Evolutionary conservation across 2,329 filamentous ascomycete genomes (phyloP), one percentile per base, ranked within the genome.

Genomic region (Septoria petroselini): DNA sequence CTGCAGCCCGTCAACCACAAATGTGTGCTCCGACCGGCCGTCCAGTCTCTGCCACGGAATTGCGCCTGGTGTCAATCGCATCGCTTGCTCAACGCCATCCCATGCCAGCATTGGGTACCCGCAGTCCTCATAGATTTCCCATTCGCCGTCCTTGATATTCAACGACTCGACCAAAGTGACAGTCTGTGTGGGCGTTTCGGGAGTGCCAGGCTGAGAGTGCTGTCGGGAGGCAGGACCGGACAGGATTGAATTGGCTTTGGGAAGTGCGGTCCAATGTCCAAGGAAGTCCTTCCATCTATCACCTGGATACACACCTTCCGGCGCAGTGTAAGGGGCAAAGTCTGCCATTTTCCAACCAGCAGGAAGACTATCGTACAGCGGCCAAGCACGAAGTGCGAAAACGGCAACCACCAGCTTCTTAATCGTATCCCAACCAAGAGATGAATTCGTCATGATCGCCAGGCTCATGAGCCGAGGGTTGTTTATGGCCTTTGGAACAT

Each of bases 371-470:
- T 34, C 34, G 37, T 54, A 53, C 2, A 54, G 42, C 4, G 48
- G 50, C 50, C 52, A 59, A 6, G 29, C 34, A 19, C 54, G 52
- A n/a, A 58, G 33, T 11, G 44, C 40, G 25, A 53, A 57, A 14
- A 61, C 27, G 3, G 57, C 57, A 8, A 48, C 46, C 9, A 59
- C 42, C 8, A 58, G 35, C 17, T 52, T 51, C 21, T 50, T 46
- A 12, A 54, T 49, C 3, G 31, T 27, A 2, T 49, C 34, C 19
- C 39, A 43, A 4, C 53, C 53, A 9, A 48, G 34, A 8, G 31
- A n/a, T 2, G 55, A 57, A 33, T 59, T 61, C 3, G 53, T 54
- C 58, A 61, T 59, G 31, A 59, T 42, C 2, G 57, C 55, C 8
- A 59, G 21, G 8, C 49, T 57, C 34, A 40, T 48, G 12, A 47